Evolutionary conservation across 257 asterid species (phyloP), one percentile per base, ranked within the genome.

Genomic region (Plectranthus barbatus): DNA sequence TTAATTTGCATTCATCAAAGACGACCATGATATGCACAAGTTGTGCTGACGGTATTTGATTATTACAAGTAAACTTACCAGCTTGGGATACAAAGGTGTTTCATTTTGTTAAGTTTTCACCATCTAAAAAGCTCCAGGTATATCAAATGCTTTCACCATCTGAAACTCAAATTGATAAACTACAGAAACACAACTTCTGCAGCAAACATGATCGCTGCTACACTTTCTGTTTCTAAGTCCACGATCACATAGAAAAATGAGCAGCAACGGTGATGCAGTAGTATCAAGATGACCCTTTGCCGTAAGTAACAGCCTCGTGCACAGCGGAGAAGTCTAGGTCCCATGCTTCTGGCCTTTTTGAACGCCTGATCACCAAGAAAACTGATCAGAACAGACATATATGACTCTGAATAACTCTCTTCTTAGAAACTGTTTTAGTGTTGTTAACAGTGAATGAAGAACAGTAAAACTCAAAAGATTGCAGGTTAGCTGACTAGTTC

Each of bases 281-380:
- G 53, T 2, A n/a, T n/a, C 78, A 80, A 29, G 80, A 11, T 42
- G 74, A 78, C 55, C 76, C 66, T 67, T 74, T 74, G 59, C 74
- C 54, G 37, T 72, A 69, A 64, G 76, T 70, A 56, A 83, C 56
- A 31, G 89, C 85, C 73, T 89, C 85, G 49, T 80, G 76, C 68
- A 89, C 98, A 55, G 95, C 95, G 31, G 97, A 92, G 69, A 92
- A 92, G 77, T 92, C 98, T 2, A 75, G 85, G 74, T 84, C 93
- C 98, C 84, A 83, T 51, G 89, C 81, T 78, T 67, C 95, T 80
- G 7, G 95, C 98, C 79, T 84, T 86, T 68, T 89, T 89, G 83
- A 92, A 92, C 59, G 93, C 95, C 97, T 91, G 45, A 46, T 39
- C 34, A 40, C 78, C 69, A 21, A 62, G 3, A n/a, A n/a, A n/a